phyloP scores from a whole-genome alignment of 2,329 filamentous ascomycete genomes.

The Pezicula neosporulosa region DNA sequence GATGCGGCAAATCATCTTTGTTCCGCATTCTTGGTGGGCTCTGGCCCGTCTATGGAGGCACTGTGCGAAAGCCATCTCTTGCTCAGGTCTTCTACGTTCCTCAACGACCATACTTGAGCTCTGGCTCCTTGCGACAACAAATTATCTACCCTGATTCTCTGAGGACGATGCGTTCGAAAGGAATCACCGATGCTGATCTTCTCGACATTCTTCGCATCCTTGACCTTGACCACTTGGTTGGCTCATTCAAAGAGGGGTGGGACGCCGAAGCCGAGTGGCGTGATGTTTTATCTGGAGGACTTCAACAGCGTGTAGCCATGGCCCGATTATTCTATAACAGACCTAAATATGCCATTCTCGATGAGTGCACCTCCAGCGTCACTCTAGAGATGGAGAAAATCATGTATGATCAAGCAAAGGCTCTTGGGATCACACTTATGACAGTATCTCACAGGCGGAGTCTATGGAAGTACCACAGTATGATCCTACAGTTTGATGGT shows the following conservation, averaged over 20 bases:
- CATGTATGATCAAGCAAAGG: constrained; percentile 97
- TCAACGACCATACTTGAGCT: constrained; percentile 88
- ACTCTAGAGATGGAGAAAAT: constrained; percentile 90
- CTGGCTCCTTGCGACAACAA: constrained; percentile 90
- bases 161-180: constrained; percentile 81
- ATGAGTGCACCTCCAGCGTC: constrained; percentile 95
- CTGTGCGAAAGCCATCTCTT: constrained; percentile 85
- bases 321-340: constrained; percentile 91
- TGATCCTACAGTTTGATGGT: constrained; percentile 94
- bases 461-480: constrained; percentile 94
- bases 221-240: constrained; percentile 78
- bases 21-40: constrained; percentile 95
- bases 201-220: constrained; percentile 72
- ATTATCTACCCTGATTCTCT: constrained; percentile 93
- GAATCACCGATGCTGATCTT: constrained; percentile 78
- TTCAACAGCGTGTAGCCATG: constrained; percentile 97
- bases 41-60: constrained; percentile 97
- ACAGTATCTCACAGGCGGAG: constrained; percentile 89
- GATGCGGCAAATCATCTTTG: constrained; percentile 92
- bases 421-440: constrained; percentile 89
- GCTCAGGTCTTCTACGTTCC: constrained; percentile 98
- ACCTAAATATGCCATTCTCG: constrained; percentile 90
- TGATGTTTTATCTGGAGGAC: constrained; percentile 84
- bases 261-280: constrained; percentile 97
- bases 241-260: constrained; percentile 74